Base-by-base conservation (phyloP, 2,329 filamentous ascomycete genomes). In the Paraphaeosphaeria sporulosa region DNA sequence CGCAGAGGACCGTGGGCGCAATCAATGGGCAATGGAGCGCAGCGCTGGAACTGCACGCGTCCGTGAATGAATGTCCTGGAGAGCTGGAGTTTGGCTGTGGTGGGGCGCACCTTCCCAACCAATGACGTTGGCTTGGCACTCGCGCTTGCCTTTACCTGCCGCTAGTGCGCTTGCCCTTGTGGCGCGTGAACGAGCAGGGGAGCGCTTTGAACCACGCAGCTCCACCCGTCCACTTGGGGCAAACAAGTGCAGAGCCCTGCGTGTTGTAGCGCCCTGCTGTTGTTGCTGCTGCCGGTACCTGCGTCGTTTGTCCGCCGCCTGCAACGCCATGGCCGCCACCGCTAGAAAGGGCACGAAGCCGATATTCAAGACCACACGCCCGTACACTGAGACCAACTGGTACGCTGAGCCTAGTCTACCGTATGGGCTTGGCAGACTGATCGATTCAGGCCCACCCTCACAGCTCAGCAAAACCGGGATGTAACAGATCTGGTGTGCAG, bases 401-500 rank as follows among this genome's bases (percentile, higher is more conserved):
- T 90, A 75, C 44, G 79, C 60, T 15, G 44, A 17, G 30, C 48
- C 57, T 9, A n/a, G 7, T 44, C 36, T 27, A 50, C 13, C 30
- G 27, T 34, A 44, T 30, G 12, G 6, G 42, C 23, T 19, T 25
- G n/a, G 30, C 9, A 9, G 15, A 40, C 43, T 17, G 4, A 40
- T 47, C 51, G 32, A 40, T 2, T 6, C 51, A 92, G 90, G 89
- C 90, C 90, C 8, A 75, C 82, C 44, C 82, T 90, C 46, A 80
- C 81, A 1, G 71, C 78, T 19, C 79, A 86, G 51, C 82, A 90
- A 55, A 88, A 91, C 74, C 84, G 89, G 54, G 81, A 83, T 4
- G 89, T 91, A 40, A 72, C 91, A 10, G 88, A 91, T 63, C 80
- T 92, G 51, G 80, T 91, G 5, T 90, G 86, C 84, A 85, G 81